Evolutionary conservation across 2,329 filamentous ascomycete species (phyloP).

Genomic region (Aspergillus sp.): DNA sequence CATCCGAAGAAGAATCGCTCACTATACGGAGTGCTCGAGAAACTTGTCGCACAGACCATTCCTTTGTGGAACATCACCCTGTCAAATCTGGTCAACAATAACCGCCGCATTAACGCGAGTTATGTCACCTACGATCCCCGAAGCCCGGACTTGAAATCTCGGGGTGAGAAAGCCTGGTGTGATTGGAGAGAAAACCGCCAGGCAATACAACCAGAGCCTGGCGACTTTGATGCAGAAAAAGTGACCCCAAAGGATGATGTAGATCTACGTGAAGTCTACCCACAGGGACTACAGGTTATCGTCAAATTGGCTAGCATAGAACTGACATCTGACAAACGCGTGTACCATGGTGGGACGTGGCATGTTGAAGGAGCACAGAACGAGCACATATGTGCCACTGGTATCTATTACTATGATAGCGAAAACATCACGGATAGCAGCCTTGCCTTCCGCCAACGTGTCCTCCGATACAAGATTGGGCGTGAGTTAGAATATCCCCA

Average conservation of each 20-base stretch:
- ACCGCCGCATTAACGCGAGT: constrained; percentile 10
- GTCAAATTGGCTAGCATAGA: constrained; percentile 68
- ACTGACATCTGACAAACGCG: constrained; percentile 61
- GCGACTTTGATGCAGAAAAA: not conserved
- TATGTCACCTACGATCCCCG: constrained; percentile 10
- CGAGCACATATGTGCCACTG: constrained; percentile 66
- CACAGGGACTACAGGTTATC: constrained; percentile 51
- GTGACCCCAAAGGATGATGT: constrained; percentile 6
- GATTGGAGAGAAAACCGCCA: constrained; percentile 8
- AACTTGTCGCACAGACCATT: constrained; percentile 44
- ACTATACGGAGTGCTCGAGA: constrained; percentile 44
- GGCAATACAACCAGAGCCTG: constrained; percentile 25
- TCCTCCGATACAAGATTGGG: not conserved
- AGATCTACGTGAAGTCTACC: constrained; percentile 33
- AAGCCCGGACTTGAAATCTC: constrained; percentile 13
- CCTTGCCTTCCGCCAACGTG: constrained; percentile 55
- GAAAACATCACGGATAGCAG: constrained; percentile 63
- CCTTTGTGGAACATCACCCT: constrained; percentile 52
- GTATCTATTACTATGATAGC: constrained; percentile 67
- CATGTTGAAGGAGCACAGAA: constrained; percentile 58
- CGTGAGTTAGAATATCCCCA: not conserved
- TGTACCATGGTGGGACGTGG: constrained; percentile 52
- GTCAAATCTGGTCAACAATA: not conserved
- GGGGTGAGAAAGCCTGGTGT: constrained; percentile 4
- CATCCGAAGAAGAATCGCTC: constrained; percentile 39